A percentile compares a stretch with the other conserved stretches of the same genome.
These are phyloP conservation scores for Fusarium sp. DNA, from an alignment of 2,329 filamentous ascomycete species.

Conservation along the genomic window DNA sequence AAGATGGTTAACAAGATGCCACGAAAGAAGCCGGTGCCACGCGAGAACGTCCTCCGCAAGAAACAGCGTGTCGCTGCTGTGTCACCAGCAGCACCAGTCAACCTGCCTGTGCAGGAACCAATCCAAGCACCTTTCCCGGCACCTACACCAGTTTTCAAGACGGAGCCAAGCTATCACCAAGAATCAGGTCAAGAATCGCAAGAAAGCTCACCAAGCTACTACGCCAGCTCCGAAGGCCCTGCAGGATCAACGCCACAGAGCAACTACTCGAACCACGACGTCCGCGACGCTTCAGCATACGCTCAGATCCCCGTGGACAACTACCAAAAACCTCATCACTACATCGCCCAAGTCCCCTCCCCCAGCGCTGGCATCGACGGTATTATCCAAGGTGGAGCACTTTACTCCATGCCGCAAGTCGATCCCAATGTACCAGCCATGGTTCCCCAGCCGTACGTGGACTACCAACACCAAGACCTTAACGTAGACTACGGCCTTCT, in stretches of 20 bases:
- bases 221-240: conserved; percentile 18
- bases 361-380: conserved; percentile 34
- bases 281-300: conserved; percentile 13
- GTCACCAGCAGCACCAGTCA: neutral
- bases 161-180: conserved; percentile 11
- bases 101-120: neutral
- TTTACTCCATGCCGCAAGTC: conserved; percentile 19
- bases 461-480: conserved; percentile 20
- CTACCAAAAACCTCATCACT: conserved; percentile 1
- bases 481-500: conserved; percentile 21
- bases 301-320: neutral
- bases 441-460: conserved; percentile 20
- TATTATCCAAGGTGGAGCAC: conserved; percentile 11
- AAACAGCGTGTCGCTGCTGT: conserved; percentile 15
- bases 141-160: neutral
- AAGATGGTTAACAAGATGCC: conserved; percentile 48
- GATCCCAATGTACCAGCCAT: conserved; percentile 12
- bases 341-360: conserved; percentile 17
- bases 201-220: conserved; percentile 31
- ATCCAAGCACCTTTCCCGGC: neutral
- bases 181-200: conserved; percentile 15
- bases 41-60: conserved; percentile 20
- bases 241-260: conserved; percentile 32
- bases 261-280: conserved; percentile 16
- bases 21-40: conserved; percentile 34